phyloP scores from a whole-genome alignment of 1,284 basidiomycete species.

The Lentinula novae-zelandiae region DNA sequence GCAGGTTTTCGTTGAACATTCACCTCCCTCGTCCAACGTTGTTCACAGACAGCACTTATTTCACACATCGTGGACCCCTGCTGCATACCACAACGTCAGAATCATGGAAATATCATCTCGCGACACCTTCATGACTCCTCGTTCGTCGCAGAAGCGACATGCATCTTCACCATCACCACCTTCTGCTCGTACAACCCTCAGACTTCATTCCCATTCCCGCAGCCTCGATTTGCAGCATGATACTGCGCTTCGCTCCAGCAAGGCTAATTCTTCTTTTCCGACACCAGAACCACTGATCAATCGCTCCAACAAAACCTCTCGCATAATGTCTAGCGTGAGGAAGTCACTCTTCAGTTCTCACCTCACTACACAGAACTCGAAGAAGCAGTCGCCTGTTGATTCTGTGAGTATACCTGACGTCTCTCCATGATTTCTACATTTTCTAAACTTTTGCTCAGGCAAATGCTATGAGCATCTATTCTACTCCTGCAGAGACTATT shows the following conservation, averaged over 20 bases:
- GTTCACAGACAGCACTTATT: not conserved
- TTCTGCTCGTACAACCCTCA: not conserved
- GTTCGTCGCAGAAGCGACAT: slow-evolving; percentile 10
- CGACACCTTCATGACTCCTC: not conserved
- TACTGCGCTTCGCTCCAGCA: not conserved
- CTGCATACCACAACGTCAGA: not conserved
- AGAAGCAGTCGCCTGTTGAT: slow-evolving; percentile 29
- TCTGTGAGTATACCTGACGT: not conserved
- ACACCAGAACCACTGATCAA: not conserved
- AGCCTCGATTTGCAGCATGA: not conserved
- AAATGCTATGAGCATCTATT: slow-evolving; percentile 6
- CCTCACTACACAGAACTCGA: slow-evolving; percentile 17
- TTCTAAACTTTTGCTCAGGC: not conserved
- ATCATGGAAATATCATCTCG: not conserved
- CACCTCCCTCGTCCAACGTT: not conserved
- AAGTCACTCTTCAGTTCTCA: slow-evolving; percentile 31
- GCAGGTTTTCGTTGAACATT: not conserved
- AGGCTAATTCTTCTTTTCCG: not conserved
- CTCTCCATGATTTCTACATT: not conserved
- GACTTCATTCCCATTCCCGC: slow-evolving; percentile 3
- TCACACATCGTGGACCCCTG: not conserved
- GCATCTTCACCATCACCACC: slow-evolving; percentile 2
- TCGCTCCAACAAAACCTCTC: slow-evolving; percentile 27
- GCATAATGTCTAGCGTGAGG: slow-evolving; percentile 41
- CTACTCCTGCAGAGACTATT: not conserved